Conservation (phyloP, 306 rosid genomes). For the Begonia fuchsioides region DNA sequence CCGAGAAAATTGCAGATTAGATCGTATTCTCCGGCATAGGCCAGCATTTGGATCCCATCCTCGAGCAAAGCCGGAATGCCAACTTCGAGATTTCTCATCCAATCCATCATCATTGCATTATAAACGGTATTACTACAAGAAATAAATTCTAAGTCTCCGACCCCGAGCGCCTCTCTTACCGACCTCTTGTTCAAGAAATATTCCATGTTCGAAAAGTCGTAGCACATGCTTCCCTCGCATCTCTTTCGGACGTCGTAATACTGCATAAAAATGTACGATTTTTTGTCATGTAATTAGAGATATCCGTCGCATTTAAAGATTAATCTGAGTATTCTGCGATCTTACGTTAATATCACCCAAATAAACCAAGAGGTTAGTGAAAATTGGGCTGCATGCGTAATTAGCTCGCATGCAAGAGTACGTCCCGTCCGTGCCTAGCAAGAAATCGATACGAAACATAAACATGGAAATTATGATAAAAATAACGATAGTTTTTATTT, state of each 20-base stretch:
- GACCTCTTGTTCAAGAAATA: constrained; percentile 57
- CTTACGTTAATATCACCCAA: constrained; percentile 73
- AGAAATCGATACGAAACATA: constrained; percentile 1
- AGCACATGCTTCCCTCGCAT: constrained; percentile 81
- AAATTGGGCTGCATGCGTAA: constrained; percentile 60
- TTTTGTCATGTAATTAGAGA: neutral
- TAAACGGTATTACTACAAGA: constrained; percentile 84
- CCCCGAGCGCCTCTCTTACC: constrained; percentile 74
- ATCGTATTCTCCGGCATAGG: constrained; percentile 94
- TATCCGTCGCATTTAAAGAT: neutral
- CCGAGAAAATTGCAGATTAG: constrained; percentile 99
- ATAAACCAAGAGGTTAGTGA: constrained; percentile 53
- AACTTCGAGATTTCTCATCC: constrained; percentile 94
- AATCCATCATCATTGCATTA: constrained; percentile 85
- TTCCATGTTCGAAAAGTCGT: constrained; percentile 92
- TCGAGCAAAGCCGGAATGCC: constrained; percentile 91
- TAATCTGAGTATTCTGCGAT: constrained; percentile 1
- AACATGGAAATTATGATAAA: neutral
- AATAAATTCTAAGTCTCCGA: constrained; percentile 66
- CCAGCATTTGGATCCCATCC: constrained; percentile 74
- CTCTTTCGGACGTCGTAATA: constrained; percentile 85
- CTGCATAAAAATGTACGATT: constrained; percentile 22
- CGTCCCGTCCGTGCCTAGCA: constrained; percentile 80
- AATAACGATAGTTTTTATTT: no score
- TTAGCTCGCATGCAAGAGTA: constrained; percentile 66